Base-by-base conservation (phyloP, 768 basidiomycete genomes). In the Phylloporus scabripes region DNA sequence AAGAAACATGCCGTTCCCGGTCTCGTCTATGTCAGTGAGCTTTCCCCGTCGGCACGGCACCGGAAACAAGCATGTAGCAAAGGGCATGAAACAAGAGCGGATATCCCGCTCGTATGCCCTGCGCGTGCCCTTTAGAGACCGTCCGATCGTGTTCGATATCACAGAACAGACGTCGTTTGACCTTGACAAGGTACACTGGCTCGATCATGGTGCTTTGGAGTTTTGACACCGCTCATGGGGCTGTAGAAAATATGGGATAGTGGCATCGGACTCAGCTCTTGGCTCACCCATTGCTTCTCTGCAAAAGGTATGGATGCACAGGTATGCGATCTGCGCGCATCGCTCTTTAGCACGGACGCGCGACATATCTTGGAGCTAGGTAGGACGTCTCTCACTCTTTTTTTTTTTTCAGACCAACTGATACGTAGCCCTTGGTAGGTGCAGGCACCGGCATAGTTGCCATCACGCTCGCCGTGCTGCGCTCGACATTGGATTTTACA, bases 161-260 rank as follows among this genome's bases (percentile, higher is more conserved):
- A 72, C 69, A 15, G 93, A 96, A 60, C 85, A 89, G 60, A 92
- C 87, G 0, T 87, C 87, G 2, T 95, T 91, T 62, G 93, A 94
- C 61, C 73, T 95, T 4, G 93, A 96, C 73, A 95, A 96, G 81
- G 93, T 90, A 54, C 61, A 74, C 51, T 38, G 28, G 28, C 7
- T 7, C 7, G 23, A 10, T 23, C 14, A 20, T 8, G 41, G 15
- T 2, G 41, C 4, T n/a, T 17, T 28, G 1, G 51, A 21, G 40
- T 7, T 9, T 33, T 26, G n/a, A 53, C 42, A 21, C 37, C 42
- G 48, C 61, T 64, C 46, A 55, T 54, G 46, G 17, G 11, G 47
- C 20, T 32, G 23, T 70, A 95, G 93, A 95, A 95, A 91, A 78
- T 95, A 46, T 96, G 93, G 93, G 92, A 95, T 63, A 93, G 92